Base-by-base conservation (phyloP, 129 eudicot species). In the Heracleum sosnowskyi region DNA sequence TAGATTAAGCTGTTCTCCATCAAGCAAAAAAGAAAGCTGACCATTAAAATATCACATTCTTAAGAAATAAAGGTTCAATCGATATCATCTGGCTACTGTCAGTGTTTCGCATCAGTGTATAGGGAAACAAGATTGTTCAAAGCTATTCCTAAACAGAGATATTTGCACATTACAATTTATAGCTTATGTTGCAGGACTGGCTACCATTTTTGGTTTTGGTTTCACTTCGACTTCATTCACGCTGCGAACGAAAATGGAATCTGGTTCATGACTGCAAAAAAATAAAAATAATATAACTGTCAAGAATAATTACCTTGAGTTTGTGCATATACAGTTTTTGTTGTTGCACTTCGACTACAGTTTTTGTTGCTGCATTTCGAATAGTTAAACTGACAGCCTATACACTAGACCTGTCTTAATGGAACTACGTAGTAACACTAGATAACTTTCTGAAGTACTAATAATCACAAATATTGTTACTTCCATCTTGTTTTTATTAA, bases 241-340 rank as follows among this genome's bases (percentile, higher is more conserved):
- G 18, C 64, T 75, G 34, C 78, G 78, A 1, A 75, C 87, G 78
- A 85, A 95, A 45, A 95, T 92, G 47, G 97, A 86, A 87, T 95
- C 97, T 35, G 96, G 91, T 78, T 95, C 97, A 68, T 91, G 98
- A 63, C 97, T 92, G 93, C 92, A 86, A 78, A 79, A 55, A 60
- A 20, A 62, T 1, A 78, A 64, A n/a, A 74, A 40, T 7, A 3
- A 76, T 29, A 68, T 12, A 18, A 35, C 10, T 69, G 74, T 34
- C 74, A 69, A 36, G 45, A 7, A 4, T 20, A 69, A 36, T 68
- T 29, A 68, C 33, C 16, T n/a, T 22, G 68, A 60, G 33, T 60
- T 55, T 24, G 9, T n/a, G 68, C 68, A 26, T 26, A 0, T 60
- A 57, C 66, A 57, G 1, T n/a, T 57, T 57, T n/a, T 57, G 66